Percentiles rank a stretch among this genome's conserved stretches.
Evolutionary conservation across 805 yeast species (phyloP).

Genomic region (Maudiozyma saulgeensis): DNA sequence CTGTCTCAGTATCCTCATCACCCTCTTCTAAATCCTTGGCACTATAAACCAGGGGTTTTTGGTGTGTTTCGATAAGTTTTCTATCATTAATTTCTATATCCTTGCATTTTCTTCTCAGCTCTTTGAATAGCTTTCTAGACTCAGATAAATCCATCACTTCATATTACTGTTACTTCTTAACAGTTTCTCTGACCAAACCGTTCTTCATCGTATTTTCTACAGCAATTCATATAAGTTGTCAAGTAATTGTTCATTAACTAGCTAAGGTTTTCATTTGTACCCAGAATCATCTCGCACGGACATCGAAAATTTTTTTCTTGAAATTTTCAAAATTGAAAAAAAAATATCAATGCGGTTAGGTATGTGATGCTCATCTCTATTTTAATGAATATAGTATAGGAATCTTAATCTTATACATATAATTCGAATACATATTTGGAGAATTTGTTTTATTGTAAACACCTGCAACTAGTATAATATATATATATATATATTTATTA

Average conservation of each 20-base stretch:
- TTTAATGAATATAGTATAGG: background rate
- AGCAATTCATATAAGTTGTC: background rate
- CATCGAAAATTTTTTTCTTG: slow-evolving; percentile 6
- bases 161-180: background rate
- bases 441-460: too few relatives aligned
- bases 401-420: background rate
- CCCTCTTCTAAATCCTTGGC: slow-evolving; percentile 9
- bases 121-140: slow-evolving; percentile 7
- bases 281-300: slow-evolving; percentile 4
- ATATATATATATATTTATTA: background rate
- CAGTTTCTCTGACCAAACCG: background rate
- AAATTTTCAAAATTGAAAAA: background rate
- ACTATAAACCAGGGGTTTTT: slow-evolving; percentile 21
- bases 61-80: slow-evolving; percentile 12
- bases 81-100: slow-evolving; percentile 15
- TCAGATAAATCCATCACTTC: slow-evolving; percentile 1
- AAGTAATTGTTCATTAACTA: background rate
- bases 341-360: background rate
- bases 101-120: slow-evolving; percentile 12
- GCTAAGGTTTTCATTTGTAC: background rate
- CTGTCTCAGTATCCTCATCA: background rate
- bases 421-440: too few relatives aligned
- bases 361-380: slow-evolving; percentile 3
- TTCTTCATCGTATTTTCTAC: background rate
- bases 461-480: background rate